These are phyloP conservation scores for Leccinum rimulosum DNA, from an alignment of 768 basidiomycete species.

Conservation along the genomic window DNA sequence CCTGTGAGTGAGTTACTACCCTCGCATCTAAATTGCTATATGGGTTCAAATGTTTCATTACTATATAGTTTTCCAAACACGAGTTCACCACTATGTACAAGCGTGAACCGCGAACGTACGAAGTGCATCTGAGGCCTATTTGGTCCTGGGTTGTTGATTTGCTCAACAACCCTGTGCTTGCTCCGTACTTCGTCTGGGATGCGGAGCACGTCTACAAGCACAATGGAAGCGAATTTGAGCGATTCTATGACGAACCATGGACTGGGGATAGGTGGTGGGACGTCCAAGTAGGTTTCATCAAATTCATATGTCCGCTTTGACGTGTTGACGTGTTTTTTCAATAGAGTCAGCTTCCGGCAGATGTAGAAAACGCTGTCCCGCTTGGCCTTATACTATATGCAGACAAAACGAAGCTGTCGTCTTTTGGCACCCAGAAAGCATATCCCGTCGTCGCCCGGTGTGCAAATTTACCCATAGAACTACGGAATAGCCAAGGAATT, in stretches of 20 bases:
- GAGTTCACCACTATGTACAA: slow-evolving; percentile 3
- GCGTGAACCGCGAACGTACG: background rate
- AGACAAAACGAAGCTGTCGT: slow-evolving; percentile 39
- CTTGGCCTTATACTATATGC: slow-evolving; percentile 36
- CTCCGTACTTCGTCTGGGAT: slow-evolving; percentile 22
- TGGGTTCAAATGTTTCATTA: too few relatives aligned
- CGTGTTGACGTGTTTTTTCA: too few relatives aligned
- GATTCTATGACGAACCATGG: slow-evolving; percentile 9
- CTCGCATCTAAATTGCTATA: too few relatives aligned
- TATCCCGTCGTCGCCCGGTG: slow-evolving; percentile 37
- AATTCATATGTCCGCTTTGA: too few relatives aligned
- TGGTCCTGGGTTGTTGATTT: slow-evolving; percentile 9
- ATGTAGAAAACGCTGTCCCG: slow-evolving; percentile 26
- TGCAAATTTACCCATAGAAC: slow-evolving; percentile 31
- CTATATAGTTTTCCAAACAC: slow-evolving; percentile 1
- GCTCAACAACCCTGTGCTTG: background rate
- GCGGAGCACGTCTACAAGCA: background rate
- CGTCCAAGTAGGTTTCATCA: background rate
- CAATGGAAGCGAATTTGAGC: background rate
- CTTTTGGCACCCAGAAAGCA: slow-evolving; percentile 38
- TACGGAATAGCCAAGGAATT: slow-evolving; percentile 33
- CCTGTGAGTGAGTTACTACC: slow-evolving; percentile 3
- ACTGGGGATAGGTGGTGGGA: slow-evolving; percentile 11
- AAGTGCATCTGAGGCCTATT: background rate
- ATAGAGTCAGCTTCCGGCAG: slow-evolving; percentile 7